Percentiles rank a stretch among this genome's conserved stretches.
Conservation (phyloP, 768 basidiomycete genomes). For the Trametes cinnabarina region DNA sequence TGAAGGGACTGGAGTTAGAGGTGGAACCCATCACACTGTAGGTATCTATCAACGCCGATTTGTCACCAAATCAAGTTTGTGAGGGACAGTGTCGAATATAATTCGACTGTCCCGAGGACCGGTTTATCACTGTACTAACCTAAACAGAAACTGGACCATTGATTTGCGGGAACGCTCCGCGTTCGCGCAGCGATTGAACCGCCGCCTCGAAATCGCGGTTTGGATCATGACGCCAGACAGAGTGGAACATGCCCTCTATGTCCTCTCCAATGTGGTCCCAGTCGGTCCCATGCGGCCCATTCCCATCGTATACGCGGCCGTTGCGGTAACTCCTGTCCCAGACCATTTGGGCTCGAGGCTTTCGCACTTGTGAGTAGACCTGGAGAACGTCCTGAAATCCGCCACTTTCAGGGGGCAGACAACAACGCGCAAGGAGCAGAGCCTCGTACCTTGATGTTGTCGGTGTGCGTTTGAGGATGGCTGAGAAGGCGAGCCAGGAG, state of each 20-base stretch:
- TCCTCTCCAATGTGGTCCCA: constrained; percentile 34
- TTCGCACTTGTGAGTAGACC: constrained; percentile 44
- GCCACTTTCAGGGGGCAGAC: neutral
- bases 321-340: constrained; percentile 38
- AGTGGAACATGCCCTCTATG: constrained; percentile 41
- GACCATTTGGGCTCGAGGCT: constrained; percentile 50
- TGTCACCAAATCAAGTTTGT: no score
- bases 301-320: constrained; percentile 45
- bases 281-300: constrained; percentile 31
- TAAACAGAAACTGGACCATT: no score
- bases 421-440: constrained; percentile 7
- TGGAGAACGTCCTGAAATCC: constrained; percentile 39
- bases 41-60: no score
- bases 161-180: neutral
- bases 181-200: constrained; percentile 23
- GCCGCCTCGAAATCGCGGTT: constrained; percentile 37
- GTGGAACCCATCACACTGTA: no score
- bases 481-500: constrained; percentile 46
- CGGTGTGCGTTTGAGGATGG: constrained; percentile 39
- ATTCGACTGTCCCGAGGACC: no score
- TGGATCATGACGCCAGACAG: constrained; percentile 51
- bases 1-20: no score
- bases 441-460: constrained; percentile 39
- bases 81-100: no score
- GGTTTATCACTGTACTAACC: no score